Conservation (phyloP, 805 yeast species). For the Spathaspora hagerdaliae region DNA sequence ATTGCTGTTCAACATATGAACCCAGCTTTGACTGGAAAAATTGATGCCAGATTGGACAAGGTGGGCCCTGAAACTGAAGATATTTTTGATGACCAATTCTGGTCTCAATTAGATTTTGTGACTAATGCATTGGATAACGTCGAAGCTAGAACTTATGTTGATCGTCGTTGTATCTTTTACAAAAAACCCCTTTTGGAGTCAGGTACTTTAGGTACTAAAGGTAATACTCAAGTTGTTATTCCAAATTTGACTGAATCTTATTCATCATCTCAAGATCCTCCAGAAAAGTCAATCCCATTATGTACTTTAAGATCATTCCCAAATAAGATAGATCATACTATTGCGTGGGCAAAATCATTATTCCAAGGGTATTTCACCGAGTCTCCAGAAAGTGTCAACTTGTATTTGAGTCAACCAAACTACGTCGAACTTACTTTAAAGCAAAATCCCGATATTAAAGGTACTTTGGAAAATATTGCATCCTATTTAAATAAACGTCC, state of each 20-base stretch:
- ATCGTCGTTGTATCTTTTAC: constrained; percentile 92
- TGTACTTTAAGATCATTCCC: constrained; percentile 98
- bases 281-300: constrained; percentile 94
- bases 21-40: constrained; percentile 74
- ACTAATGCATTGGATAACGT: constrained; percentile 97
- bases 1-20: constrained; percentile 81
- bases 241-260: constrained; percentile 94
- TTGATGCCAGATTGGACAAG: constrained; percentile 74
- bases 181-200: constrained; percentile 89
- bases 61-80: constrained; percentile 93
- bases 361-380: constrained; percentile 91
- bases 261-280: constrained; percentile 96
- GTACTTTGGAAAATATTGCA: constrained; percentile 75
- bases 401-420: constrained; percentile 86
- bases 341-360: constrained; percentile 97
- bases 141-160: constrained; percentile 97
- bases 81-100: constrained; percentile 78
- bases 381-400: constrained; percentile 88
- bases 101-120: constrained; percentile 81
- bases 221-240: constrained; percentile 94
- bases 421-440: constrained; percentile 88
- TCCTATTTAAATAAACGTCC: constrained; percentile 80
- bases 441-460: constrained; percentile 88
- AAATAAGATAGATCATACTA: constrained; percentile 95
- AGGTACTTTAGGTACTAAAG: constrained; percentile 97